Evolutionary conservation across 352 stramenopile species (phyloP).

Genomic region (Phytophthora idaei): DNA sequence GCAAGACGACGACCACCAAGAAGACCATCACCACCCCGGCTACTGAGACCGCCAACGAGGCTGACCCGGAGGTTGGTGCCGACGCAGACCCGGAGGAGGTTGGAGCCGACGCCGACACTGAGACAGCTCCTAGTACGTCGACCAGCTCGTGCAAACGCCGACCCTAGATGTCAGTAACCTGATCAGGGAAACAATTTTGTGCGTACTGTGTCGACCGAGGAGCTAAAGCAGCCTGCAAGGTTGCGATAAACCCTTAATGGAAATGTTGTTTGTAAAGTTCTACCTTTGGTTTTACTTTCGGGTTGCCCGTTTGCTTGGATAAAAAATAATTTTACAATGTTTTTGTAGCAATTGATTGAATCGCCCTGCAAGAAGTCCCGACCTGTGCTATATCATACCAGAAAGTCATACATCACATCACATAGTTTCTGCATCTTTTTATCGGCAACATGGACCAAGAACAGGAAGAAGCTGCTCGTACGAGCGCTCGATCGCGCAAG

Average conservation of each 20-base stretch:
- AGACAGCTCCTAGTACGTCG: slow-evolving; percentile 1
- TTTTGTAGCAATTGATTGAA: too few relatives aligned
- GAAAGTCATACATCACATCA: too few relatives aligned
- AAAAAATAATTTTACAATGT: too few relatives aligned
- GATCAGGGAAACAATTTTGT: slow-evolving; percentile 20
- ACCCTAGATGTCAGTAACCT: slow-evolving; percentile 22
- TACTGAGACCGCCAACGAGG: slow-evolving; percentile 16
- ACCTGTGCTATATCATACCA: too few relatives aligned
- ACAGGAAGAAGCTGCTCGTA: not conserved
- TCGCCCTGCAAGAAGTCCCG: too few relatives aligned
- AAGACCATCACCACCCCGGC: slow-evolving; percentile 5
- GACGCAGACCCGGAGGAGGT: slow-evolving; percentile 5
- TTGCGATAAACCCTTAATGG: slow-evolving; percentile 21
- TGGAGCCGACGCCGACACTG: not conserved
- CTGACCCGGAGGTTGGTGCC: slow-evolving; percentile 14
- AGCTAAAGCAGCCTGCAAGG: slow-evolving; percentile 13
- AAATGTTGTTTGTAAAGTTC: slow-evolving; percentile 21
- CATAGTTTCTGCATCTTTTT: too few relatives aligned
- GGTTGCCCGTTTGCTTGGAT: too few relatives aligned
- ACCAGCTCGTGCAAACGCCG: slow-evolving; percentile 28
- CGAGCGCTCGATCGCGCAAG: not conserved
- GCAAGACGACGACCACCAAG: slow-evolving; percentile 18
- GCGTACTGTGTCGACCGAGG: slow-evolving; percentile 17
- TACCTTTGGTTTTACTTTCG: too few relatives aligned
- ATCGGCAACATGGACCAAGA: too few relatives aligned